Conservation (phyloP, 768 basidiomycete genomes). For the Naganishia friedmannii region DNA sequence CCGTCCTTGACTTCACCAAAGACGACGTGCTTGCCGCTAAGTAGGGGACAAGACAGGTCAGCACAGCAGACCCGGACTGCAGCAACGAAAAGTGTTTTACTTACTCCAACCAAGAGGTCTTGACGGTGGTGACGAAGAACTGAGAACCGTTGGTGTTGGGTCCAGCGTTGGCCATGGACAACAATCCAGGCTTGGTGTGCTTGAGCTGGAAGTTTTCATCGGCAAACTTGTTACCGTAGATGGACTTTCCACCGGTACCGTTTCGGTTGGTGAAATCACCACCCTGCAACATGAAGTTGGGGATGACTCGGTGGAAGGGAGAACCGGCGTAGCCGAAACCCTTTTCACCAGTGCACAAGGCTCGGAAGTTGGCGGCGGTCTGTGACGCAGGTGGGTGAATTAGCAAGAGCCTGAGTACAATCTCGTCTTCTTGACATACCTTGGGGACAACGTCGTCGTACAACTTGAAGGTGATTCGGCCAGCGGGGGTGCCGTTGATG, state of each 20-base stretch:
- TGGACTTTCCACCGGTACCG: slow-evolving; percentile 52
- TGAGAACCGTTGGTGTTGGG: slow-evolving; percentile 57
- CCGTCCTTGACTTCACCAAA: slow-evolving; percentile 69
- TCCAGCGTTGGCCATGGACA: slow-evolving; percentile 68
- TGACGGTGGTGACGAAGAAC: slow-evolving; percentile 48
- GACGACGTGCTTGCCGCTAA: slow-evolving; percentile 59
- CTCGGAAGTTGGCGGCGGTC: slow-evolving; percentile 66
- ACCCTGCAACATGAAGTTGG: slow-evolving; percentile 46
- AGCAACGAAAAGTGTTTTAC: neutral
- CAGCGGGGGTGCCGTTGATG: slow-evolving; percentile 42
- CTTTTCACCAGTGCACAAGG: slow-evolving; percentile 68
- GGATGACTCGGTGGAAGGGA: slow-evolving; percentile 65
- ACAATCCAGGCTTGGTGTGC: slow-evolving; percentile 46
- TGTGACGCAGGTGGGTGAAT: slow-evolving; percentile 2
- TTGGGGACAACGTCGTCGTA: slow-evolving; percentile 63
- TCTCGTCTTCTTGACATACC: slow-evolving; percentile 19
- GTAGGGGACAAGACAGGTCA: slow-evolving; percentile 22
- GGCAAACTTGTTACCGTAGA: slow-evolving; percentile 51
- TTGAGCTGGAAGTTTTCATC: slow-evolving; percentile 51
- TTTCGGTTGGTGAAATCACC: slow-evolving; percentile 70
- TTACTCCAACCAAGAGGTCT: slow-evolving; percentile 33
- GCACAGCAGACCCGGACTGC: neutral
- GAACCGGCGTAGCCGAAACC: slow-evolving; percentile 71
- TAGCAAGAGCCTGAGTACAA: neutral
- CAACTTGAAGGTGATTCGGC: slow-evolving; percentile 67